phyloP scores from a whole-genome alignment of 768 basidiomycete genomes.

The Tephrocybe sp. region DNA sequence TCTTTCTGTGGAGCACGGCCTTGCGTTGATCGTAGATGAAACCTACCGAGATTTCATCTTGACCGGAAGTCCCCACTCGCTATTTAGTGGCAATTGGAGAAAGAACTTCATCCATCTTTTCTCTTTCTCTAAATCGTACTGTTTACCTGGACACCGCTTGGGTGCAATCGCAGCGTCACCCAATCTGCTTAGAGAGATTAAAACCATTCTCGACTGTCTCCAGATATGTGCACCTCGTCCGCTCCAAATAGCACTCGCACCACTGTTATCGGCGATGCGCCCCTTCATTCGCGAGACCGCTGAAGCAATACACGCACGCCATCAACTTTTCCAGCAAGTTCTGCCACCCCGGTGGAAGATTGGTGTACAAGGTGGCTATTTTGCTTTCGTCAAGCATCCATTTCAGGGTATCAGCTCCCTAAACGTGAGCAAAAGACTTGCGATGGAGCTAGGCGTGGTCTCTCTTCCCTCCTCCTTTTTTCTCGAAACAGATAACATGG shows the following conservation, averaged over 20 bases:
- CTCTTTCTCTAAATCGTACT: constrained; percentile 82
- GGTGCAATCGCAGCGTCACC: constrained; percentile 70
- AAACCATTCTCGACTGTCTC: constrained; percentile 70
- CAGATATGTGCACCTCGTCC: constrained; percentile 81
- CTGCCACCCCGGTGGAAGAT: constrained; percentile 61
- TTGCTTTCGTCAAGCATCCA: constrained; percentile 74
- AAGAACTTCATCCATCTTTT: constrained; percentile 65
- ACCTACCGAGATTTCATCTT: constrained; percentile 83
- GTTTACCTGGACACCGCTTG: constrained; percentile 80
- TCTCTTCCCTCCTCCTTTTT: constrained; percentile 71
- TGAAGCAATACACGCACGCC: constrained; percentile 48
- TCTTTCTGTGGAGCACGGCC: constrained; percentile 50
- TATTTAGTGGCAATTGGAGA: constrained; percentile 62
- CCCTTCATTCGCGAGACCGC: constrained; percentile 53
- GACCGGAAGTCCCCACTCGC: constrained; percentile 46
- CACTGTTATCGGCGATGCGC: constrained; percentile 53
- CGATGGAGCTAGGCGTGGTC: constrained; percentile 61
- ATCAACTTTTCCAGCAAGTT: constrained; percentile 49
- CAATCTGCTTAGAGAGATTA: constrained; percentile 41
- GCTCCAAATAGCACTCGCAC: constrained; percentile 64
- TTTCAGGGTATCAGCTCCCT: constrained; percentile 46
- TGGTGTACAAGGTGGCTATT: constrained; percentile 71
- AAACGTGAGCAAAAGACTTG: constrained; percentile 60
- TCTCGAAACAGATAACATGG: constrained; percentile 28
- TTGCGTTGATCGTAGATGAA: constrained; percentile 83